Evolutionary conservation across 163 green algal genomes (phyloP), one percentile per base, ranked within the genome.

Genomic region (Volvox carteri): DNA sequence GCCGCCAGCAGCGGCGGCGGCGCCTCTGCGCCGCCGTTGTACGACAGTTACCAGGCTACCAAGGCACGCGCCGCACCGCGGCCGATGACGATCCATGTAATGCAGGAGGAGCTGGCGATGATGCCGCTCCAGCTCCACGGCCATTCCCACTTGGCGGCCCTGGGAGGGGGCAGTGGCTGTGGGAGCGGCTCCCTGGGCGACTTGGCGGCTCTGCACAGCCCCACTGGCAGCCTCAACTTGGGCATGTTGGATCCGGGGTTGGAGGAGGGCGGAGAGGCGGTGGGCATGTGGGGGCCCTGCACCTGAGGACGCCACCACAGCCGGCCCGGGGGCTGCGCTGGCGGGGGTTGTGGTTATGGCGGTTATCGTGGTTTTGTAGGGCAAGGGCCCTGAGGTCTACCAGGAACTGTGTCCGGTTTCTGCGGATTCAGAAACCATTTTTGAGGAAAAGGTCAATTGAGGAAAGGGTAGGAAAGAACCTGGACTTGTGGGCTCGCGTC

Each of bases 71-170:
- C 46, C 4, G 14, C 6, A 39, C 39, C 23, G 2, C 56, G 21
- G 65, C 46, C 81, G n/a, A 56, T 87, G 81, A 80, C 65, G 2
- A 72, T 87, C 23, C 65, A 87, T 35, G 81, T 87, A 30, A 1
- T 87, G 46, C 81, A 87, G 33, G 81, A 87, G 81, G 81, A 87
- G 46, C 2, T 87, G 14, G 11, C 79, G 65, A 35, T 73, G 18
- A 73, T 87, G 67, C 46, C 65, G 0, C 62, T 35, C 7, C 62
- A 39, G 30, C 23, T 12, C n/a, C n/a, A n/a, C n/a, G n/a, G n/a
- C n/a, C n/a, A n/a, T n/a, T n/a, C n/a, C n/a, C n/a, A n/a, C n/a
- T n/a, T n/a, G n/a, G n/a, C n/a, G n/a, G 46, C 30, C 18, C 18
- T 68, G 2, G 30, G 48, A 33, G 41, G 67, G 11, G 37, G 67